A percentile compares a stretch with the other conserved stretches of the same genome.
phyloP scores from a whole-genome alignment of 768 basidiomycete genomes.

The Dictyophora rubrovolvata region DNA sequence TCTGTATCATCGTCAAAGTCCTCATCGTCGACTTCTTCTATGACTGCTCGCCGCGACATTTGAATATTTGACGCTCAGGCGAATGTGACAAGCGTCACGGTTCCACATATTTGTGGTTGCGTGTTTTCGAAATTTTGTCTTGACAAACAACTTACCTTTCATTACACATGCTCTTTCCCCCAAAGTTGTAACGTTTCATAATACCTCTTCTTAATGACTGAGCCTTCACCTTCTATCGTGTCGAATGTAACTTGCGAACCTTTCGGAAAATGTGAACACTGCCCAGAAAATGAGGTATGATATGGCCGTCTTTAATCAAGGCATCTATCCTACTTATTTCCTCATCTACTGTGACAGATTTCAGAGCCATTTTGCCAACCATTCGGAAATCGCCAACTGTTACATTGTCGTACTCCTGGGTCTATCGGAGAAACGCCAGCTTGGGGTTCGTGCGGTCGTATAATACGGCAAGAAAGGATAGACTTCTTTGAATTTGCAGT shows the following conservation, averaged over 20 bases:
- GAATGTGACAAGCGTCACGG: conserved; percentile 4
- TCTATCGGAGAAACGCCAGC: conserved; percentile 47
- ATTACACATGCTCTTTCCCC: neutral
- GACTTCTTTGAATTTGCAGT: conserved; percentile 91
- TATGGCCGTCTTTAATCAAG: neutral
- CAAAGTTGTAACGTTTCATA: too few species aligned
- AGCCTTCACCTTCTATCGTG: neutral
- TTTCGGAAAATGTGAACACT: conserved; percentile 50
- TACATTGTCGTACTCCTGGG: conserved; percentile 57
- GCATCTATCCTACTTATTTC: neutral
- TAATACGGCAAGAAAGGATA: conserved; percentile 63
- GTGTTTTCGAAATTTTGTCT: neutral
- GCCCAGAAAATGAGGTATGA: conserved; percentile 52
- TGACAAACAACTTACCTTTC: neutral
- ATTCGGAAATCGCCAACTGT: conserved; percentile 85
- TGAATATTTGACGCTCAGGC: conserved; percentile 8
- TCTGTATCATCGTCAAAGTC: conserved; percentile 97
- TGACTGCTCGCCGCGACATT: conserved; percentile 65
- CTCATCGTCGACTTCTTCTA: conserved; percentile 89
- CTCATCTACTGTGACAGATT: conserved; percentile 36
- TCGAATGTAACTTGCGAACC: conserved; percentile 31
- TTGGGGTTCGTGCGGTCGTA: conserved; percentile 91
- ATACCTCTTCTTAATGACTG: neutral
- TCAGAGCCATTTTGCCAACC: conserved; percentile 88
- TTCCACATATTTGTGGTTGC: neutral